A percentile compares a stretch with the other conserved stretches of the same genome.
These are phyloP conservation scores for Acanthamoeba sp. DNA, from an alignment of 208 protist species.

Conservation along the genomic window DNA sequence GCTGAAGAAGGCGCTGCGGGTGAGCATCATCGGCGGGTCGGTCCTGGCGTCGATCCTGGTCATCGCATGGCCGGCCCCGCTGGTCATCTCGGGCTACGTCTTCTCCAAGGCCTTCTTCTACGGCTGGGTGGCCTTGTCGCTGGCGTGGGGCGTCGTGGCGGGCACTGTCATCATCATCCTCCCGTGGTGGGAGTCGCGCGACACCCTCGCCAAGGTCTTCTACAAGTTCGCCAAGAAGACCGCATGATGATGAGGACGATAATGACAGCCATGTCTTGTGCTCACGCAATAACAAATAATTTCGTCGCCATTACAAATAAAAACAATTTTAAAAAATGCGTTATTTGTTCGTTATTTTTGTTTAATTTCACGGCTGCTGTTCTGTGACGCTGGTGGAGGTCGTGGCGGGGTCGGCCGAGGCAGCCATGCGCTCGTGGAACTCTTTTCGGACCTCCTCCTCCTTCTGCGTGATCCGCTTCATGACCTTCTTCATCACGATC, in stretches of 20 bases:
- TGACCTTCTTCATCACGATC: constrained; percentile 43
- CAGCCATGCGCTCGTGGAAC: neutral
- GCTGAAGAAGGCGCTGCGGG: neutral
- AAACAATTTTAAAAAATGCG: too few relatives aligned
- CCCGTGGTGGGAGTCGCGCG: constrained; percentile 55
- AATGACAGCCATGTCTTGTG: neutral
- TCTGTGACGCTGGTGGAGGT: neutral
- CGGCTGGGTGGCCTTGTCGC: constrained; percentile 40
- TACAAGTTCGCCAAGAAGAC: constrained; percentile 32
- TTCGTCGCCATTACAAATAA: too few relatives aligned
- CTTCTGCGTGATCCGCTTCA: constrained; percentile 36
- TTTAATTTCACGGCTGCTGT: too few relatives aligned
- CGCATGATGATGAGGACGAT: neutral
- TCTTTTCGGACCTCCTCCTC: neutral
- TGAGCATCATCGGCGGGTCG: constrained; percentile 46
- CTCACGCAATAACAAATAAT: too few relatives aligned
- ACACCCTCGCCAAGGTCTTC: constrained; percentile 45
- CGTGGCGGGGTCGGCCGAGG: neutral
- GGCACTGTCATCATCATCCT: constrained; percentile 50
- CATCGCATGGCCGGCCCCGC: constrained; percentile 61
- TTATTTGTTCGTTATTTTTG: too few relatives aligned
- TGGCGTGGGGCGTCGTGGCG: constrained; percentile 59
- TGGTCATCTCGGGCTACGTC: constrained; percentile 49
- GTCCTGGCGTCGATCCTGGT: constrained; percentile 60
- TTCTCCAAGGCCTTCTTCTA: constrained; percentile 75